Percentiles rank a stretch among this genome's conserved stretches.
These are phyloP conservation scores for Aspergillus funiculosus DNA, from an alignment of 495 filamentous ascomycete genomes.

Conservation along the genomic window DNA sequence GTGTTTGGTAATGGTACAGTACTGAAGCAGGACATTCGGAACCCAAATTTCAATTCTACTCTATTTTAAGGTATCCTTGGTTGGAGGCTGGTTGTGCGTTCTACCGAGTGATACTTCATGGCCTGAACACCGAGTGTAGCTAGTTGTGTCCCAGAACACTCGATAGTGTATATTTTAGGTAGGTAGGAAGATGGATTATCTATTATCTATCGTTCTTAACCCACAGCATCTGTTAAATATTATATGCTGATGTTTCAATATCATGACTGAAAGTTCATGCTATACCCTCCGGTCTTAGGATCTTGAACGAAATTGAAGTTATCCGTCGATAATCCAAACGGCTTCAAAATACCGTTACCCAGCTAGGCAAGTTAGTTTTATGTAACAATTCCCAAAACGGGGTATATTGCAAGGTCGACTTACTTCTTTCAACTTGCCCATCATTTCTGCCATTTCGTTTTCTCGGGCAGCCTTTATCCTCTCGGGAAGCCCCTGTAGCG, in stretches of 20 bases:
- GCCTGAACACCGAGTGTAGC: too few species aligned
- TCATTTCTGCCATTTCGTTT: constrained; percentile 89
- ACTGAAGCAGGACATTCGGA: not conserved
- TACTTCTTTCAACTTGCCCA: constrained; percentile 87
- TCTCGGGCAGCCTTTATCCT: constrained; percentile 70
- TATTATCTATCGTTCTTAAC: too few species aligned
- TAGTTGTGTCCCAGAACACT: too few species aligned
- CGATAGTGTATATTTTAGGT: too few species aligned
- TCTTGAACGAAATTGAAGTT: constrained; percentile 93
- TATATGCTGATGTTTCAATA: too few species aligned
- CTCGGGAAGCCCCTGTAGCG: constrained; percentile 57
- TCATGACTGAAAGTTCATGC: constrained; percentile 70
- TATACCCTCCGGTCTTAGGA: constrained; percentile 83
- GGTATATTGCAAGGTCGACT: constrained; percentile 30
- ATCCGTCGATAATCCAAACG: constrained; percentile 87
- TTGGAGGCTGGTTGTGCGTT: too few species aligned
- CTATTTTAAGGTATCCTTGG: too few species aligned
- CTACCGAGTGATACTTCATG: too few species aligned
- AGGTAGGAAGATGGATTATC: too few species aligned
- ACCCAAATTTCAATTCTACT: not conserved
- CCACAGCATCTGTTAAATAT: too few species aligned
- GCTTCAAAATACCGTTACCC: constrained; percentile 85
- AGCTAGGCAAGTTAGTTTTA: constrained; percentile 46
- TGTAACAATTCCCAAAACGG: not conserved
- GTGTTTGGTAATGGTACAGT: constrained; percentile 5